Evolutionary conservation across 129 eudicot species (phyloP).

Genomic region (Logfia minima): DNA sequence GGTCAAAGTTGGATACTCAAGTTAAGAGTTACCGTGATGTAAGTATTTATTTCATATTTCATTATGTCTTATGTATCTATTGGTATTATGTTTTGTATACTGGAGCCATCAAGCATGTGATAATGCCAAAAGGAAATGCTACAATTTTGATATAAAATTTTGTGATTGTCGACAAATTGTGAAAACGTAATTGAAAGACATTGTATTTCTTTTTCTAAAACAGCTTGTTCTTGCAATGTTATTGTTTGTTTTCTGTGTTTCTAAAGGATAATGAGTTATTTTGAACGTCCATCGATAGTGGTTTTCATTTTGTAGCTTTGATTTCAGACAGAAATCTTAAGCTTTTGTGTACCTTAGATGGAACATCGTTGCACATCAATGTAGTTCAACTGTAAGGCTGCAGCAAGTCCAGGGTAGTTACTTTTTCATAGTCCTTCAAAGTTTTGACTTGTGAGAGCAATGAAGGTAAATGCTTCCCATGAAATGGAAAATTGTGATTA

Average conservation of each 20-base stretch:
- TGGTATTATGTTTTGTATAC: background rate
- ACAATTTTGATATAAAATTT: background rate
- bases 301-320: background rate
- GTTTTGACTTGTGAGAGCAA: background rate
- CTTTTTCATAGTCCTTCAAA: background rate
- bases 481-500: background rate
- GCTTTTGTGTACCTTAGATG: background rate
- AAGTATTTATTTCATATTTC: conserved; percentile 37
- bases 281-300: background rate
- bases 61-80: background rate
- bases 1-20: conserved; percentile 82
- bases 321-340: background rate
- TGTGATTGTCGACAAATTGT: background rate
- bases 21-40: conserved; percentile 78
- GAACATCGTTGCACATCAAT: background rate
- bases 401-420: background rate
- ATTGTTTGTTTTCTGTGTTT: background rate
- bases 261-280: background rate
- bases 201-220: background rate
- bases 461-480: background rate
- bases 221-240: background rate
- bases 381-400: background rate
- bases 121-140: background rate
- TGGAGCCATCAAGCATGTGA: conserved; percentile 1
- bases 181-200: background rate